Evolutionary conservation across 2,329 filamentous ascomycete species (phyloP), one percentile per base, ranked within the genome.

Genomic region (Pseudogymnoascus sp.): DNA sequence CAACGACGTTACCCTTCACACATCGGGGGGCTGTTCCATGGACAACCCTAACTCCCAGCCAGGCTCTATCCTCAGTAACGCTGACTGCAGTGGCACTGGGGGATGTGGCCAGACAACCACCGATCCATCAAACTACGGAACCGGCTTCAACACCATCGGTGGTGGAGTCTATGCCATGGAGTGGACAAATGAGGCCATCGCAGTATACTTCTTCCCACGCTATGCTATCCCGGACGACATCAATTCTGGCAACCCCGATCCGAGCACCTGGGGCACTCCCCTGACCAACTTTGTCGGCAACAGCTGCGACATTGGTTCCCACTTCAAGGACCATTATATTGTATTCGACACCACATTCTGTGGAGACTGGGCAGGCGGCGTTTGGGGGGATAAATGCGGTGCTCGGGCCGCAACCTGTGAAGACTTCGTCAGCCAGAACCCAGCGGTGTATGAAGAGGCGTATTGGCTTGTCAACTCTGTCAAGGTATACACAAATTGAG

Each of bases 331-430:
- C 65, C 83, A 96, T 77, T 83, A 87, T 69, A 86, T 97, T 67
- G 83, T 93, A 67, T 87, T 95, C 75, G 86, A 93, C 76, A 95
- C 87, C 0, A 89, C 89, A 5, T 91, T 96, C 74, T 97, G 93
- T 75, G 93, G 93, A 18, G 84, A 89, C 71, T 96, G 92, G 92
- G 92, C 92, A 6, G 90, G 90, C 23, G 73, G 78, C 45, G 84
- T 86, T 36, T 96, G 89, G 87, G 70, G 54, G 34, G 80, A 86
- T 65, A 80, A 82, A 47, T 93, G 89, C 74, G 76, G 80, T 1
- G 76, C 81, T 42, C 79, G 84, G 68, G 89, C 85, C 0, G 66
- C 75, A 40, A 86, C 85, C 0, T 96, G 93, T 78, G 73, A 86
- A 29, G 83, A 85, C 23, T 96, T 85, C 73, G 92, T 96, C 21